phyloP scores from a whole-genome alignment of 1,284 basidiomycete species.

The Meira nashicola region DNA sequence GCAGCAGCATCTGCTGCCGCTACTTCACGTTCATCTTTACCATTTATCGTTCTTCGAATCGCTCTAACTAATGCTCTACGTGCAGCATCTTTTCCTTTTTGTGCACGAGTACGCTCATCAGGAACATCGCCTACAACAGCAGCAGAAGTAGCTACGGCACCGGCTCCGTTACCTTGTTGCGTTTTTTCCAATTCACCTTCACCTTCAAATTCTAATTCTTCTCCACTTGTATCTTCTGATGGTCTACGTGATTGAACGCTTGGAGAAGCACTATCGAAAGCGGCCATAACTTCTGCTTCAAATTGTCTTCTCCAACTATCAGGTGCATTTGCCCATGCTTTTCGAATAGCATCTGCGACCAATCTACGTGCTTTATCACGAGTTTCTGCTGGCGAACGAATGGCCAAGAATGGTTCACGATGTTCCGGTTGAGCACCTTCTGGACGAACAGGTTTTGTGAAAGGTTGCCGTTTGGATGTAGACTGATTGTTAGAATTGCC shows the following conservation, averaged over 20 bases:
- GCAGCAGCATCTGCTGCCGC: not conserved
- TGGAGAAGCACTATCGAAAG: not conserved
- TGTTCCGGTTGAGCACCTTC: slow-evolving; percentile 30
- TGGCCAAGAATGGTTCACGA: slow-evolving; percentile 44
- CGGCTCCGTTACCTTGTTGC: slow-evolving; percentile 16
- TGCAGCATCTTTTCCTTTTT: slow-evolving; percentile 27
- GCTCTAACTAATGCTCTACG: slow-evolving; percentile 40
- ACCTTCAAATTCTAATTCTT: slow-evolving; percentile 13
- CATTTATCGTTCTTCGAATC: slow-evolving; percentile 42
- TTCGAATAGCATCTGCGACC: slow-evolving; percentile 45
- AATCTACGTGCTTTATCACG: slow-evolving; percentile 41
- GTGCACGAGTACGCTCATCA: slow-evolving; percentile 1
- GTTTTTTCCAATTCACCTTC: slow-evolving; percentile 17
- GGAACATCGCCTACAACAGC: slow-evolving; percentile 14
- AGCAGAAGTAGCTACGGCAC: slow-evolving; percentile 26
- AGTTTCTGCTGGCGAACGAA: slow-evolving; percentile 40
- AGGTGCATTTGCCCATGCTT: slow-evolving; percentile 47
- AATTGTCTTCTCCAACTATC: slow-evolving; percentile 46
- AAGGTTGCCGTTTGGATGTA: slow-evolving; percentile 25
- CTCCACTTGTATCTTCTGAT: slow-evolving; percentile 1
- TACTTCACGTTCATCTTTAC: slow-evolving; percentile 15
- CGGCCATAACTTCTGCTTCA: slow-evolving; percentile 31
- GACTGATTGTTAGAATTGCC: slow-evolving; percentile 19
- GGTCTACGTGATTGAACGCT: not conserved
- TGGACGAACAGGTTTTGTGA: slow-evolving; percentile 38